phyloP scores from a whole-genome alignment of 2,329 filamentous ascomycete species.

The Falciphora oryzae region DNA sequence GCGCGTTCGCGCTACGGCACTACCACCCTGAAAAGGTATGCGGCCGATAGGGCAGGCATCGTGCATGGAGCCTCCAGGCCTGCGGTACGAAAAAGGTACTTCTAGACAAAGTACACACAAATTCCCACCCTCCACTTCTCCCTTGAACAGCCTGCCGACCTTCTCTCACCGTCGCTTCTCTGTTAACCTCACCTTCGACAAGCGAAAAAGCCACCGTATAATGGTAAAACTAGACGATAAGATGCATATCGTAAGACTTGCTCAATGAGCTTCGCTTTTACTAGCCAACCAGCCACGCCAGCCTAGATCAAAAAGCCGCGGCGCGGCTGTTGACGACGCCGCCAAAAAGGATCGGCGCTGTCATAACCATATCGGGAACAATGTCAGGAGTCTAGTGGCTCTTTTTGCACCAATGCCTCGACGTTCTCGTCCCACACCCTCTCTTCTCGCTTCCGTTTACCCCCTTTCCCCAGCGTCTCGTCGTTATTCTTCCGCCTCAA shows the following conservation, averaged over 20 bases:
- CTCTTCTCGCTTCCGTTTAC: neutral
- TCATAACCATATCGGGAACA: neutral
- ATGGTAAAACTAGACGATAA: too few relatives aligned
- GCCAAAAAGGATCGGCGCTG: neutral
- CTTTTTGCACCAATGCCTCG: neutral
- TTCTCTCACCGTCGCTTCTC: neutral
- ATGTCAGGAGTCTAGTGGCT: neutral
- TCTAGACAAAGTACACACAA: neutral
- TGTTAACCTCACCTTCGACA: neutral
- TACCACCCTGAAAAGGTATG: neutral
- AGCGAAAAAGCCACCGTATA: neutral
- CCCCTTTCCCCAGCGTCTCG: too few relatives aligned
- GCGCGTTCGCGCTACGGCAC: neutral
- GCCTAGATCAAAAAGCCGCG: neutral
- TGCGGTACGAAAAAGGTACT: neutral
- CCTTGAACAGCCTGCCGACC: neutral
- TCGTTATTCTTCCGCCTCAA: neutral
- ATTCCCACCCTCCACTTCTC: neutral
- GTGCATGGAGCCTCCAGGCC: neutral
- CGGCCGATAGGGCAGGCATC: neutral
- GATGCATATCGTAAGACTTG: too few relatives aligned
- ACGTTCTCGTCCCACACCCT: neutral
- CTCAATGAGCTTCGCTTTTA: neutral
- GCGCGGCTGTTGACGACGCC: neutral
- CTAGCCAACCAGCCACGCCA: neutral